phyloP scores from a whole-genome alignment of 2,329 filamentous ascomycete genomes.

The Diaporthe sp. region DNA sequence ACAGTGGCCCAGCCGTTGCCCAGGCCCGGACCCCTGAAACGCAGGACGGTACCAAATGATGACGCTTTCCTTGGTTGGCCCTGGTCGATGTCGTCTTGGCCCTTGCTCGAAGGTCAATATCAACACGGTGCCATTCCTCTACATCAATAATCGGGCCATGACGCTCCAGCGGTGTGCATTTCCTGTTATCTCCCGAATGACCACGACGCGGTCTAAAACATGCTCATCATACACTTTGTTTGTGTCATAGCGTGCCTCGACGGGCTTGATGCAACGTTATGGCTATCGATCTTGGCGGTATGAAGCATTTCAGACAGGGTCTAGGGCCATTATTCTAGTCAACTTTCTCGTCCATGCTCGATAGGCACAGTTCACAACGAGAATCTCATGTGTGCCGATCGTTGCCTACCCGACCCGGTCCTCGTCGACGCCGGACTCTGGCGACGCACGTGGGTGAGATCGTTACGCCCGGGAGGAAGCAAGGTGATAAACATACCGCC shows the following conservation, averaged over 20 bases:
- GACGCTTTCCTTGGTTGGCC: slow-evolving; percentile 41
- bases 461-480: neutral
- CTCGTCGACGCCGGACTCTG: neutral
- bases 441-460: neutral
- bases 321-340: neutral
- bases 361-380: neutral
- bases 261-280: neutral
- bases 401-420: neutral
- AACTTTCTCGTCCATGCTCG: slow-evolving; percentile 5
- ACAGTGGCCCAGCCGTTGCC: slow-evolving; percentile 47
- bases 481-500: neutral
- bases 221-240: slow-evolving; percentile 17
- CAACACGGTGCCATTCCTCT: slow-evolving; percentile 37
- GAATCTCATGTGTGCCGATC: neutral
- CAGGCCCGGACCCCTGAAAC: slow-evolving; percentile 51
- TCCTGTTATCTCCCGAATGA: neutral
- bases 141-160: slow-evolving; percentile 25
- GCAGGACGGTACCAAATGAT: slow-evolving; percentile 56
- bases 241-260: neutral
- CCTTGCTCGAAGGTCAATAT: slow-evolving; percentile 38
- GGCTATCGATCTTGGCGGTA: slow-evolving; percentile 9
- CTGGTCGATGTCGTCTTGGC: slow-evolving; percentile 30
- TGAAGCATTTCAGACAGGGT: slow-evolving; percentile 8
- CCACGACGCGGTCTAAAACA: neutral
- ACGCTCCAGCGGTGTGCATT: slow-evolving; percentile 14